These are phyloP conservation scores for Violaceomyces palustris DNA, from an alignment of 1,284 basidiomycete species.

Conservation along the genomic window DNA sequence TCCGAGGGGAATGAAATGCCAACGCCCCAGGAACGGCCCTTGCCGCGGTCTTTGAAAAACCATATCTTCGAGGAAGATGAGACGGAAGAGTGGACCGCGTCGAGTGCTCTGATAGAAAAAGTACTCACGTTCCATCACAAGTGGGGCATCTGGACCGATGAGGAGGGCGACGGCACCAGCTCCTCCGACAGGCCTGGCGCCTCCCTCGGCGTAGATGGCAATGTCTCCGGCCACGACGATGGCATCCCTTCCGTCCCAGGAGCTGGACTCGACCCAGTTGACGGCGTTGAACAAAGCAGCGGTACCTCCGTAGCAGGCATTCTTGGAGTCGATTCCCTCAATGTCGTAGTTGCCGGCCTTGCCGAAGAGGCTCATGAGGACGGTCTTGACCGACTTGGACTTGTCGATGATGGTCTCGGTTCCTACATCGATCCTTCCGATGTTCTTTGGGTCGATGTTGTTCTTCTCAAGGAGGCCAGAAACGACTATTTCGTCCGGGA, in stretches of 20 bases:
- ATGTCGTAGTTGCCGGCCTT: constrained; percentile 90
- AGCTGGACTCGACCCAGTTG: constrained; percentile 84
- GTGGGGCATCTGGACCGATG: constrained; percentile 90
- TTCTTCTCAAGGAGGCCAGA: constrained; percentile 84
- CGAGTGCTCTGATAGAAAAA: no score
- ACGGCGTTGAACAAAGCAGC: constrained; percentile 95
- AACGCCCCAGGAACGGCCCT: no score
- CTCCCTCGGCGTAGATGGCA: constrained; percentile 94
- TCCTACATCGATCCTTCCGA: constrained; percentile 94
- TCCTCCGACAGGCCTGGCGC: constrained; percentile 90
- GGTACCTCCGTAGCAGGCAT: constrained; percentile 97
- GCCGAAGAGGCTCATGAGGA: constrained; percentile 95
- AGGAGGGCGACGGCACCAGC: constrained; percentile 92
- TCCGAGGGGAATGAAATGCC: no score
- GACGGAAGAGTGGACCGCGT: no score
- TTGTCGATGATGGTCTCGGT: constrained; percentile 99
- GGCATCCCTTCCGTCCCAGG: constrained; percentile 98
- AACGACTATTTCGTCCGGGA: constrained; percentile 42
- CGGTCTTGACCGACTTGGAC: constrained; percentile 97
- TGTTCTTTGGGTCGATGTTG: constrained; percentile 90
- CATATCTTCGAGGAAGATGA: no score
- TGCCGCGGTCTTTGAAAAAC: no score
- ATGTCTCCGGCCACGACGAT: constrained; percentile 97
- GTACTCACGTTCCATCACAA: constrained; percentile 95
- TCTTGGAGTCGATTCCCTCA: constrained; percentile 98